Percentiles rank a stretch among this genome's conserved stretches.
These are phyloP conservation scores for Marsdenia floribunda DNA, from an alignment of 257 asterid species.

Conservation along the genomic window DNA sequence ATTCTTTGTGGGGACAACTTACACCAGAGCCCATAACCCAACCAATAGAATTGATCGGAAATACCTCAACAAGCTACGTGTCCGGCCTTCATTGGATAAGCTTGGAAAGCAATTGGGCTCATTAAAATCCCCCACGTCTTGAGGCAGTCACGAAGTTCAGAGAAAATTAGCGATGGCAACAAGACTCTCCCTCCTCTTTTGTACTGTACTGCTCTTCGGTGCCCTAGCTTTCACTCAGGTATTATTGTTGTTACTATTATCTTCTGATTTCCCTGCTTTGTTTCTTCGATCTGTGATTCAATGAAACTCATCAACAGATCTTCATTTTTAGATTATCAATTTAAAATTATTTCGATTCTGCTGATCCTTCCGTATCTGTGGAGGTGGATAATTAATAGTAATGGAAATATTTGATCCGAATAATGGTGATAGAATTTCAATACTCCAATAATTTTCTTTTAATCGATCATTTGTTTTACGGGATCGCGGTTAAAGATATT, in stretches of 20 bases:
- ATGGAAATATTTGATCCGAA: neutral
- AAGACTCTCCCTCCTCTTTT: slow-evolving; percentile 19
- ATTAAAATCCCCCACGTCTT: neutral
- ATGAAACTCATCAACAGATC: neutral
- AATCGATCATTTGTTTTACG: neutral
- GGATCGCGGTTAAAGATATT: neutral
- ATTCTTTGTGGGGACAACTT: neutral
- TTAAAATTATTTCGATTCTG: neutral
- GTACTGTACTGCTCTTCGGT: slow-evolving; percentile 32
- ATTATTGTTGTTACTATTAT: neutral
- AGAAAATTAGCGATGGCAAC: slow-evolving; percentile 31
- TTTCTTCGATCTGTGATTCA: slow-evolving; percentile 9
- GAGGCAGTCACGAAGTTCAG: neutral
- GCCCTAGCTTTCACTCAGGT: slow-evolving; percentile 44
- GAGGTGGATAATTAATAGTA: neutral
- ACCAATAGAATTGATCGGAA: slow-evolving; percentile 3
- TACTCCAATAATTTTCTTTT: neutral
- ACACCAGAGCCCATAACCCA: neutral
- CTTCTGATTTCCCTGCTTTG: neutral
- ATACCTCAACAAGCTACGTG: slow-evolving; percentile 8
- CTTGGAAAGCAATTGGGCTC: neutral
- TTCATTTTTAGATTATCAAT: neutral
- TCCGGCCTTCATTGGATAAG: neutral
- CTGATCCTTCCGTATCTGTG: neutral
- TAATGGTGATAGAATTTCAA: neutral